These are phyloP conservation scores for Agrocybe pediades DNA, from an alignment of 768 basidiomycete genomes.

Conservation along the genomic window DNA sequence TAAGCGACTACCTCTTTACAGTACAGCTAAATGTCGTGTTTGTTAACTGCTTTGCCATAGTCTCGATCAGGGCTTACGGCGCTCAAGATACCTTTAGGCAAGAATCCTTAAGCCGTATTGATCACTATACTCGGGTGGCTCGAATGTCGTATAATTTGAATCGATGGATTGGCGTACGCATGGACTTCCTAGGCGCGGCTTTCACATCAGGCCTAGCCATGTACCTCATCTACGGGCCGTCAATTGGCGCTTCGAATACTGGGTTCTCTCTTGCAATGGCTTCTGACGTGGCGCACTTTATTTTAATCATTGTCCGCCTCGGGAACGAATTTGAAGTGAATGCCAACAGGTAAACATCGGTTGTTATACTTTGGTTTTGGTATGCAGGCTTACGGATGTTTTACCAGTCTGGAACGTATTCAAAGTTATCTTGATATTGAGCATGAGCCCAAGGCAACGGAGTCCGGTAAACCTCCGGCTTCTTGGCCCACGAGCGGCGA, in stretches of 20 bases:
- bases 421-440: slow-evolving; percentile 62
- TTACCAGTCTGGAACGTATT: slow-evolving; percentile 62
- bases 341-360: slow-evolving; percentile 24
- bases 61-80: slow-evolving; percentile 64
- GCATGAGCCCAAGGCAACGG: slow-evolving; percentile 46
- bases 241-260: slow-evolving; percentile 40
- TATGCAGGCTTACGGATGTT: not conserved
- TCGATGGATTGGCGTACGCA: slow-evolving; percentile 46
- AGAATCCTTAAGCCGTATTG: slow-evolving; percentile 47
- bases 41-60: slow-evolving; percentile 16
- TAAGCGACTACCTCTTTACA: slow-evolving; percentile 18
- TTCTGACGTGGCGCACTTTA: slow-evolving; percentile 54
- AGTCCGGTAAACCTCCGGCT: slow-evolving; percentile 48
- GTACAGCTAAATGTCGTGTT: not conserved
- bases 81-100: slow-evolving; percentile 48
- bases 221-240: slow-evolving; percentile 51
- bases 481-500: slow-evolving; percentile 60
- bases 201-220: slow-evolving; percentile 55
- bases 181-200: slow-evolving; percentile 55
- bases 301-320: slow-evolving; percentile 49
- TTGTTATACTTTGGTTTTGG: slow-evolving; percentile 1
- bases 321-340: slow-evolving; percentile 47
- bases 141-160: slow-evolving; percentile 51
- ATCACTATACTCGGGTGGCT: slow-evolving; percentile 48
- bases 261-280: slow-evolving; percentile 62